Evolutionary conservation across 345 rosid genomes (phyloP).

Genomic region (Theobroma cacao): DNA sequence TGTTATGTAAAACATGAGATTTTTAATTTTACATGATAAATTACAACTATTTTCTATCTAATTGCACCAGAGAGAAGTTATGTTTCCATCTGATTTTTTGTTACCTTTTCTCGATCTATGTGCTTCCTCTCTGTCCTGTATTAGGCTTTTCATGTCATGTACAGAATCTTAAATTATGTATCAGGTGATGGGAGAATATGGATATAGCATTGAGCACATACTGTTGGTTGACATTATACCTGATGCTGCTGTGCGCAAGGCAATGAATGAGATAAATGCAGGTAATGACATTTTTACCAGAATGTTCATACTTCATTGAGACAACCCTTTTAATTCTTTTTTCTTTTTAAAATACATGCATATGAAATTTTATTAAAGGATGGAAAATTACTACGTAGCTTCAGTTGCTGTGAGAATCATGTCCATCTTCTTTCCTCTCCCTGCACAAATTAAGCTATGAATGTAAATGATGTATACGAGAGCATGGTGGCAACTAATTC

Average conservation of each 20-base stretch:
- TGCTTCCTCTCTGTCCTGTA: background rate
- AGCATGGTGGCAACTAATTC: background rate
- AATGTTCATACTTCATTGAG: background rate
- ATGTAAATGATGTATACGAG: background rate
- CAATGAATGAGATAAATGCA: conserved; percentile 99
- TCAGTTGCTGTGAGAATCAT: background rate
- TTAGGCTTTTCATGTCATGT: conserved; percentile 5
- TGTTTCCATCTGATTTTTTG: background rate
- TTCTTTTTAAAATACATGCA: background rate
- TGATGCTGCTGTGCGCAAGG: conserved; percentile 82
- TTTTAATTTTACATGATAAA: background rate
- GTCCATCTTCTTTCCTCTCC: background rate
- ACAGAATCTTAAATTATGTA: conserved; percentile 7
- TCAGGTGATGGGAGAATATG: conserved; percentile 94
- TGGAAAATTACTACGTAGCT: background rate
- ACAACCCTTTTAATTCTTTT: background rate
- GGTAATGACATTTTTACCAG: conserved; percentile 36
- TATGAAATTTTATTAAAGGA: background rate
- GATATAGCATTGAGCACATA: conserved; percentile 94
- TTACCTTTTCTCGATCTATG: background rate
- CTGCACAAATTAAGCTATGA: conserved; percentile 1
- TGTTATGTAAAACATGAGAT: background rate
- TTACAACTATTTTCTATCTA: background rate
- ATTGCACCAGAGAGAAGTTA: background rate
- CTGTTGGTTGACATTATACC: conserved; percentile 97